Base-by-base conservation (phyloP, 2,329 filamentous ascomycete species). In the Pseudocercospora crystallina region DNA sequence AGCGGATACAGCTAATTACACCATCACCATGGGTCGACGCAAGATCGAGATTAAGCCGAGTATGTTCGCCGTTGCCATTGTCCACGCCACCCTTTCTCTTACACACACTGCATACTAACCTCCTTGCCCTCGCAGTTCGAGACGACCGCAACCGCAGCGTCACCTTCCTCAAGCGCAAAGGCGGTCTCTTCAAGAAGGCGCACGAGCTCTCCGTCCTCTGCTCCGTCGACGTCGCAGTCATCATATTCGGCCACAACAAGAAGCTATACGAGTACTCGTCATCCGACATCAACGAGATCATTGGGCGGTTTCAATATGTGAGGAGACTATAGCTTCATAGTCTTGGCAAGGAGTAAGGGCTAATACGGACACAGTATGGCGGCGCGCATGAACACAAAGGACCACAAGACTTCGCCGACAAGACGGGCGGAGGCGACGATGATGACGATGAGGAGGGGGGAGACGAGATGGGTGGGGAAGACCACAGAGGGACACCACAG, bases 211-310 rank as follows among this genome's bases (percentile, higher is more conserved):
- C 92, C 46, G 94, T 99, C 40, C 86, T 99, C 57, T 99, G 94
- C 72, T 96, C 91, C 34, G 94, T 99, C 69, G 94, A 99, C 71
- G 94, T 99, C 61, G 94, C 94, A 35, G 94, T 99, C 66, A 94
- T 99, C 71, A 96, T 99, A 66, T 97, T 97, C 68, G 92, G 92
- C 58, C 91, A 89, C 75, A 99, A 99, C 74, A 99, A 97, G 80
- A 97, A 97, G 76, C 81, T 99, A 20, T 96, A 97, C 73, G 90
- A 99, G 72, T 99, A 96, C 71, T 97, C 91, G 10, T 97, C 92
- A 13, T 80, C 84, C 62, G 90, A 96, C 71, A 96, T 99, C 81
- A 86, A 86, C 69, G 90, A 96, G 59, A 88, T 95, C 43, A 84
- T 99, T 60, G 82, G 82, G 44, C 83, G 90, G 69, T 95, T 96